These are phyloP conservation scores for Leccinum griseonigrum DNA, from an alignment of 1,284 basidiomycete genomes.

Conservation along the genomic window DNA sequence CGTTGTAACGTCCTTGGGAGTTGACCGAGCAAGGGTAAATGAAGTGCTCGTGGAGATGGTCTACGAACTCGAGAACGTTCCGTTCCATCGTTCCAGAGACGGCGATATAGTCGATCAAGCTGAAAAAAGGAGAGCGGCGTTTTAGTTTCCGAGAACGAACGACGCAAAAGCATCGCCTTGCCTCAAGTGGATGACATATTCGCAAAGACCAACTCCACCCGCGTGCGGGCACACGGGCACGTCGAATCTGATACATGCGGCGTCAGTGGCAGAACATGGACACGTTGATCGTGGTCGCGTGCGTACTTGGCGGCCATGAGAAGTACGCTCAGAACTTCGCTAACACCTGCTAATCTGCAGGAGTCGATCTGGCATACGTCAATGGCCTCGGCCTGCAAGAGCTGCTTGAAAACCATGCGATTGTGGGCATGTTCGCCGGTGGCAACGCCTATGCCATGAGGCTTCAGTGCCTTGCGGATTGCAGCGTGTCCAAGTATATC, in stretches of 20 bases:
- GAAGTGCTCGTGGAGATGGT: slow-evolving; percentile 95
- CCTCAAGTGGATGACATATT: slow-evolving; percentile 88
- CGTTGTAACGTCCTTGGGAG: slow-evolving; percentile 80
- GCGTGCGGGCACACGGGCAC: slow-evolving; percentile 93
- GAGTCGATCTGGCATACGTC: slow-evolving; percentile 93
- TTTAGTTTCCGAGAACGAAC: neutral
- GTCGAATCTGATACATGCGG: slow-evolving; percentile 54
- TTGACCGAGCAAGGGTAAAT: slow-evolving; percentile 89
- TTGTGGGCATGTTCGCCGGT: slow-evolving; percentile 97
- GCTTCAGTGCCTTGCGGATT: slow-evolving; percentile 78
- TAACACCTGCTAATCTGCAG: slow-evolving; percentile 89
- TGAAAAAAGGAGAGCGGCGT: slow-evolving; percentile 27
- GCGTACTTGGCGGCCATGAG: slow-evolving; percentile 88
- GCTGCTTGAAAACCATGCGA: slow-evolving; percentile 96
- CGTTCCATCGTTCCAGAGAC: slow-evolving; percentile 90
- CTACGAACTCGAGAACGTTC: slow-evolving; percentile 88
- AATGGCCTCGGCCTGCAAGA: slow-evolving; percentile 90
- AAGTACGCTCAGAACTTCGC: slow-evolving; percentile 90
- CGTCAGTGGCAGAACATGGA: slow-evolving; percentile 12
- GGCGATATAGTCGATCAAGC: slow-evolving; percentile 89
- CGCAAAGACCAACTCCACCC: slow-evolving; percentile 92
- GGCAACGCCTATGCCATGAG: slow-evolving; percentile 87
- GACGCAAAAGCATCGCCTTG: slow-evolving; percentile 24
- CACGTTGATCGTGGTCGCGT: slow-evolving; percentile 4
- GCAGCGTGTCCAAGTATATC: slow-evolving; percentile 85